These are phyloP conservation scores for Alternaria brassicicola DNA, from an alignment of 2,329 filamentous ascomycete species.

Conservation along the genomic window DNA sequence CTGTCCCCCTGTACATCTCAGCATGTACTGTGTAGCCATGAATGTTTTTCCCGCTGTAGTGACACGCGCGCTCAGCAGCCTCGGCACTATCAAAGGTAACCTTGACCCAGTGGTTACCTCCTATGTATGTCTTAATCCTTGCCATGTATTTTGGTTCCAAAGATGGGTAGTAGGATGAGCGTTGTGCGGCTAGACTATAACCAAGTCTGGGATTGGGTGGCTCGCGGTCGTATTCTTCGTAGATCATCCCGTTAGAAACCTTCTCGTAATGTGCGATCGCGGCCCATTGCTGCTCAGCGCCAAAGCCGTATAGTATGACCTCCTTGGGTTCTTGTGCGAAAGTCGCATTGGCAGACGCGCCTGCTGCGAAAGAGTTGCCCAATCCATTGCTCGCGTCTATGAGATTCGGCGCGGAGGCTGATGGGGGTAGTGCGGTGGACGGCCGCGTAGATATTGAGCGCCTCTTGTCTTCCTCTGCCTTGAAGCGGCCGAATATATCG, in stretches of 20 bases:
- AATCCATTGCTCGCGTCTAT: constrained; percentile 36
- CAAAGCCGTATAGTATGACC: constrained; percentile 84
- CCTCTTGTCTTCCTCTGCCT: constrained; percentile 38
- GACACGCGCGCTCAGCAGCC: constrained; percentile 56
- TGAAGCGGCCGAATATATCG: constrained; percentile 52
- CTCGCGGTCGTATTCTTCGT: constrained; percentile 90
- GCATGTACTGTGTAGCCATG: constrained; percentile 57
- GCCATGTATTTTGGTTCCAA: constrained; percentile 75
- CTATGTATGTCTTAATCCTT: constrained; percentile 80
- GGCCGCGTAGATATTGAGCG: constrained; percentile 35
- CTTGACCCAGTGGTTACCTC: constrained; percentile 87
- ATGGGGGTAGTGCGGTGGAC: constrained; percentile 31
- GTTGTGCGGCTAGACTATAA: constrained; percentile 73
- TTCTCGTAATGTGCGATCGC: constrained; percentile 88
- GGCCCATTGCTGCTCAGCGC: constrained; percentile 72
- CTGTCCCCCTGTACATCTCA: constrained; percentile 54
- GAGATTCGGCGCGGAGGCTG: constrained; percentile 43
- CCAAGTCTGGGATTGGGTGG: constrained; percentile 77
- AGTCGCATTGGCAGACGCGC: constrained; percentile 46
- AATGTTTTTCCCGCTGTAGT: constrained; percentile 55
- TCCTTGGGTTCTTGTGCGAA: constrained; percentile 68
- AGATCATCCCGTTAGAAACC: constrained; percentile 78
- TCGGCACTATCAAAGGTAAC: constrained; percentile 58
- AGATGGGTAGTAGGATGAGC: constrained; percentile 68
- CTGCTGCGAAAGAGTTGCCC: constrained; percentile 33